Evolutionary conservation across 768 basidiomycete species (phyloP).

Genomic region (Boletus bicolor): DNA sequence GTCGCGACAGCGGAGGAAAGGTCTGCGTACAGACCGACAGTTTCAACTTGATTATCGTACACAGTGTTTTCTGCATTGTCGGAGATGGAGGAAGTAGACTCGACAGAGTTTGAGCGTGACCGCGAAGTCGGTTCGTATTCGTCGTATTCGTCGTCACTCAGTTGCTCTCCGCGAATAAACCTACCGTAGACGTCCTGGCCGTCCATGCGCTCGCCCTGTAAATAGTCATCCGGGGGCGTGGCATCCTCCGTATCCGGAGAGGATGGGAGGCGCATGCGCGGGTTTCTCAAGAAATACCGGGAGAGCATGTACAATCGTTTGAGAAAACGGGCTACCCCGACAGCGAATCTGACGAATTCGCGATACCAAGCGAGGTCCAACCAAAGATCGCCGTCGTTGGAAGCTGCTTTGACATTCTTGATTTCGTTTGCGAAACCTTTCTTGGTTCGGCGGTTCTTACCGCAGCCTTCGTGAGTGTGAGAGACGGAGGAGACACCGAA

Average conservation of each 20-base stretch:
- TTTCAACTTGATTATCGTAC: slow-evolving; percentile 36
- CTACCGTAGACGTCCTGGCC: slow-evolving; percentile 47
- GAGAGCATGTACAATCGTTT: slow-evolving; percentile 18
- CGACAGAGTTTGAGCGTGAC: slow-evolving; percentile 20
- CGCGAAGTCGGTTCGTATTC: slow-evolving; percentile 31
- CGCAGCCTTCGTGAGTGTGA: slow-evolving; percentile 26
- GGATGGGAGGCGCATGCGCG: slow-evolving; percentile 6
- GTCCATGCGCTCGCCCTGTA: slow-evolving; percentile 16
- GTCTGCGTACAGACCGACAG: slow-evolving; percentile 52
- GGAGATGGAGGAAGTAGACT: slow-evolving; percentile 24
- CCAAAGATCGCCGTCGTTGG: slow-evolving; percentile 38
- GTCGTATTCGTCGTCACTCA: slow-evolving; percentile 49
- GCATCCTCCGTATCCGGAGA: slow-evolving; percentile 7
- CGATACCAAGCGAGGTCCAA: slow-evolving; percentile 40
- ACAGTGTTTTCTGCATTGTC: slow-evolving; percentile 32
- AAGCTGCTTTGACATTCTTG: slow-evolving; percentile 36
- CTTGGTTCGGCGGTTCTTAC: slow-evolving; percentile 21
- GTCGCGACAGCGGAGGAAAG: slow-evolving; percentile 37
- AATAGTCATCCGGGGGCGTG: slow-evolving; percentile 3
- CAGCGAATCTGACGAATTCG: slow-evolving; percentile 35
- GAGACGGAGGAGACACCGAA: slow-evolving; percentile 41
- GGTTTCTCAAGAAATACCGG: slow-evolving; percentile 18
- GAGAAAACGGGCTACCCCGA: slow-evolving; percentile 29
- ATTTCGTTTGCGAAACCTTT: slow-evolving; percentile 53
- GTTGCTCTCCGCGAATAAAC: slow-evolving; percentile 58